A percentile compares a stretch with the other conserved stretches of the same genome.
Evolutionary conservation across 2,329 filamentous ascomycete genomes (phyloP).

Genomic region (Aspergillus melleus): DNA sequence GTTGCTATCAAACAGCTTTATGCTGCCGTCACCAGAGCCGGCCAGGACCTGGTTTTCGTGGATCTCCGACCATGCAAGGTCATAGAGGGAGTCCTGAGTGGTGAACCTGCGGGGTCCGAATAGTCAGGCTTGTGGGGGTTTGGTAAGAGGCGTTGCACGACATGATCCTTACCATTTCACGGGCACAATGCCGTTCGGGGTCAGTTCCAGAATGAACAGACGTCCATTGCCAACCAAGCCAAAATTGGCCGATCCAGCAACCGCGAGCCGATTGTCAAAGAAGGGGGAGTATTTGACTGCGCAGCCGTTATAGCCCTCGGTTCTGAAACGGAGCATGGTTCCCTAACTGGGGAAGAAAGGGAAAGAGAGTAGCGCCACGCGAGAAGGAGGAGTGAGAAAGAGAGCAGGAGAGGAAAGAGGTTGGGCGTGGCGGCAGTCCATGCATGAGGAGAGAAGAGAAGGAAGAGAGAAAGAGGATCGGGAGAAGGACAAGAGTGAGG

Average conservation of each 20-base stretch:
- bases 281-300: slow-evolving; percentile 98
- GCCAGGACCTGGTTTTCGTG: slow-evolving; percentile 93
- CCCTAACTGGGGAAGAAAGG: not conserved
- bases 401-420: not conserved
- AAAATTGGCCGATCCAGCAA: slow-evolving; percentile 90
- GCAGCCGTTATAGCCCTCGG: slow-evolving; percentile 91
- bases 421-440: not conserved
- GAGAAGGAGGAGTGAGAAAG: not conserved
- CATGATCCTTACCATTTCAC: slow-evolving; percentile 68
- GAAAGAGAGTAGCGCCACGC: not conserved
- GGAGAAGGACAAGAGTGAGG: not conserved
- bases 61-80: slow-evolving; percentile 90
- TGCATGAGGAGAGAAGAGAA: not conserved
- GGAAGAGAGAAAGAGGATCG: not conserved
- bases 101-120: slow-evolving; percentile 66
- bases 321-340: slow-evolving; percentile 89
- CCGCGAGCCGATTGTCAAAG: slow-evolving; percentile 90
- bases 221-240: slow-evolving; percentile 95
- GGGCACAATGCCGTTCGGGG: slow-evolving; percentile 76
- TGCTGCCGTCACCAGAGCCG: slow-evolving; percentile 86
- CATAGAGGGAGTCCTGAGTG: slow-evolving; percentile 95
- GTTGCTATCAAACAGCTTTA: slow-evolving; percentile 89
- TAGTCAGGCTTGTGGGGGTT: not conserved
- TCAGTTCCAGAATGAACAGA: slow-evolving; percentile 79
- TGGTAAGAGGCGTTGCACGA: not conserved